Evolutionary conservation across 192 early-diverging fungal species (phyloP).

Genomic region (Obelidium mucronatum): DNA sequence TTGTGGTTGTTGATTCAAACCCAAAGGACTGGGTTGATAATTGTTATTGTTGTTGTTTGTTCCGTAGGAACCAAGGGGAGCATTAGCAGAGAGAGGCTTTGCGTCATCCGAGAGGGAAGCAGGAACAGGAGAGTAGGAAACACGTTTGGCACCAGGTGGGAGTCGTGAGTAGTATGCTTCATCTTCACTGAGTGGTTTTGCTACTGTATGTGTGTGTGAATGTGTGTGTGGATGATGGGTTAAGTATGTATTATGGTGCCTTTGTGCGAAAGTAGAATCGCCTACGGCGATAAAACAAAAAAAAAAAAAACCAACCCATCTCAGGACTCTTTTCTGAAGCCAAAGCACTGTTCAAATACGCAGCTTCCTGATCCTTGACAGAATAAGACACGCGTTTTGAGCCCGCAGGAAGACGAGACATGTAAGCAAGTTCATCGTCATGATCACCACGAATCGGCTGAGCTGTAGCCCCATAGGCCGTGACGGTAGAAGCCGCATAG

Average conservation of each 20-base stretch:
- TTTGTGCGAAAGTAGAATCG: background rate
- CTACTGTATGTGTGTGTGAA: background rate
- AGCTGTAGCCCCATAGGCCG: background rate
- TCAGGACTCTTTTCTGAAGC: background rate
- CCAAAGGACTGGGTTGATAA: background rate
- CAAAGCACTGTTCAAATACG: background rate
- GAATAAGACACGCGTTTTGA: slow-evolving; percentile 17
- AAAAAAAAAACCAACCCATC: background rate
- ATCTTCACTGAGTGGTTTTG: background rate
- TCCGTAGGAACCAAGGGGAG: background rate
- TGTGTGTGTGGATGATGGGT: background rate
- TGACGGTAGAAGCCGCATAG: background rate
- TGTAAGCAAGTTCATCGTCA: slow-evolving; percentile 2
- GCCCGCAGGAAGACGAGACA: background rate
- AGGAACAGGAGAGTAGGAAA: background rate
- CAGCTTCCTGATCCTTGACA: background rate
- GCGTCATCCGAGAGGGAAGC: background rate
- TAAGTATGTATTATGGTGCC: background rate
- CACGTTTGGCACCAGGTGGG: slow-evolving; percentile 16
- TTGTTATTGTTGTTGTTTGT: background rate
- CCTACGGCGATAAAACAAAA: background rate
- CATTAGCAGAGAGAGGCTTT: background rate
- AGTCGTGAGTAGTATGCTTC: slow-evolving; percentile 13
- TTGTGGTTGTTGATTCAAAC: background rate
- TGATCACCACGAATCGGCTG: background rate